A percentile compares a stretch with the other conserved stretches of the same genome.
These are phyloP conservation scores for Myriosclerotinia duriaeana DNA, from an alignment of 2,329 filamentous ascomycete genomes.

Conservation along the genomic window DNA sequence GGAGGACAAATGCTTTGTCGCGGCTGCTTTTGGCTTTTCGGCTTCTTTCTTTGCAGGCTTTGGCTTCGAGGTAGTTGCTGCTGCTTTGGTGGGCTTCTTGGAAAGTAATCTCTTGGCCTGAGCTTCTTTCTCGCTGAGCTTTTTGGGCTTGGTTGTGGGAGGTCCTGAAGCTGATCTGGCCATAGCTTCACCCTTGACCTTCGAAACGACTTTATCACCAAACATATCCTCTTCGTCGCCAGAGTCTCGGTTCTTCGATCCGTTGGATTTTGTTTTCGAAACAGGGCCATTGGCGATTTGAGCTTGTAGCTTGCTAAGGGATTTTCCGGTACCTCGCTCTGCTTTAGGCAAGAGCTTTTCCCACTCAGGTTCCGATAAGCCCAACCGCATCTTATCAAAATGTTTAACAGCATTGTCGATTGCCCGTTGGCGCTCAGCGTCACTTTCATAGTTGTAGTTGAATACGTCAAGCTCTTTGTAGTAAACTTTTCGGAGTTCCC, in stretches of 20 bases:
- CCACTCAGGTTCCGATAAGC: conserved; percentile 58
- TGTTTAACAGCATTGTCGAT: conserved; percentile 60
- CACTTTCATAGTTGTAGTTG: conserved; percentile 56
- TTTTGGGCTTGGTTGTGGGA: conserved; percentile 56
- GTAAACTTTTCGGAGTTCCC: conserved; percentile 55
- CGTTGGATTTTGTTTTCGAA: conserved; percentile 52
- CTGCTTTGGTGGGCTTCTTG: conserved; percentile 39
- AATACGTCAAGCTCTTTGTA: conserved; percentile 66
- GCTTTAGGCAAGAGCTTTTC: conserved; percentile 58
- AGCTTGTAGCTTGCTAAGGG: conserved; percentile 61
- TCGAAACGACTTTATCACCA: conserved; percentile 40
- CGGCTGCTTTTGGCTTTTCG: conserved; percentile 17
- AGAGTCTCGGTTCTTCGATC: conserved; percentile 52
- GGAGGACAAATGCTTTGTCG: conserved; percentile 33
- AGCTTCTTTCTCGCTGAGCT: conserved; percentile 52
- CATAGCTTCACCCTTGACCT: conserved; percentile 46
- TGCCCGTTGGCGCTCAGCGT: conserved; percentile 57
- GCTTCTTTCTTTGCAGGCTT: conserved; percentile 30
- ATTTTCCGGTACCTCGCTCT: conserved; percentile 60
- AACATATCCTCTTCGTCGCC: conserved; percentile 46
- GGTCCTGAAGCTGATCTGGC: conserved; percentile 53
- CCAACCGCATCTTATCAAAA: conserved; percentile 60
- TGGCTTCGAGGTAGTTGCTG: conserved; percentile 29
- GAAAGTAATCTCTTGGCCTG: conserved; percentile 57
- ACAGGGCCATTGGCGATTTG: conserved; percentile 55